Evolutionary conservation across 75 land plant genomes (phyloP).

Genomic region (Adiantum capillusveneris): DNA sequence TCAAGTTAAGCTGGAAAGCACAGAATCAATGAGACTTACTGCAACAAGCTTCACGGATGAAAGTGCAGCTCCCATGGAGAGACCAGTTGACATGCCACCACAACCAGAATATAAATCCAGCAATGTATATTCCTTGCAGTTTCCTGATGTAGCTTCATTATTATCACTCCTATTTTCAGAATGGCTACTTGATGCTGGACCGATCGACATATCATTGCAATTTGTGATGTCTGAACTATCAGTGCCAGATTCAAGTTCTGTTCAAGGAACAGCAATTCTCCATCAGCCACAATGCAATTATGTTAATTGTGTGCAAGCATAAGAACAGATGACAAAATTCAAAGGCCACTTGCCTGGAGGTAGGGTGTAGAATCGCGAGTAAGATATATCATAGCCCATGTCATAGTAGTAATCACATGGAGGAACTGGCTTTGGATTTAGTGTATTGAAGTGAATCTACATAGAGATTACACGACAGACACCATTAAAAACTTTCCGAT

Average conservation of each 20-base stretch:
- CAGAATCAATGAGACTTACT: slow-evolving; percentile 20
- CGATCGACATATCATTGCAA: slow-evolving; percentile 11
- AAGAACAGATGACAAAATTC: no score
- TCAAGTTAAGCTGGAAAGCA: not conserved
- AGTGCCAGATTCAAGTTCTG: slow-evolving; percentile 15
- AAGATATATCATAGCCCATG: slow-evolving; percentile 67
- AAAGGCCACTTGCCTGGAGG: slow-evolving; percentile 28
- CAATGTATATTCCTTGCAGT: slow-evolving; percentile 9
- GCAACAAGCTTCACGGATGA: slow-evolving; percentile 61
- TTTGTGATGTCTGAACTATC: slow-evolving; percentile 12
- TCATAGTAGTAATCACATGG: slow-evolving; percentile 77
- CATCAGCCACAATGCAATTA: no score
- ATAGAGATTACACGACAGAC: not conserved
- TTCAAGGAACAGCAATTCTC: no score
- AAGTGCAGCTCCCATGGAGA: slow-evolving; percentile 63
- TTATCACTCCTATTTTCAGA: slow-evolving; percentile 9
- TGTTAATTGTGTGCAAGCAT: no score
- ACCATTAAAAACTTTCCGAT: no score
- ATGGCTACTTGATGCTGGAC: slow-evolving; percentile 7
- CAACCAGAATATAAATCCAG: slow-evolving; percentile 92
- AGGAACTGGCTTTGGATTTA: slow-evolving; percentile 22
- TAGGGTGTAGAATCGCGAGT: slow-evolving; percentile 59
- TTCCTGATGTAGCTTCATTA: slow-evolving; percentile 8
- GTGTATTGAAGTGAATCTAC: slow-evolving; percentile 24
- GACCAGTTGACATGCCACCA: slow-evolving; percentile 98